Evolutionary conservation across 257 asterid genomes (phyloP).

Genomic region (Gentiana macrophylla): DNA sequence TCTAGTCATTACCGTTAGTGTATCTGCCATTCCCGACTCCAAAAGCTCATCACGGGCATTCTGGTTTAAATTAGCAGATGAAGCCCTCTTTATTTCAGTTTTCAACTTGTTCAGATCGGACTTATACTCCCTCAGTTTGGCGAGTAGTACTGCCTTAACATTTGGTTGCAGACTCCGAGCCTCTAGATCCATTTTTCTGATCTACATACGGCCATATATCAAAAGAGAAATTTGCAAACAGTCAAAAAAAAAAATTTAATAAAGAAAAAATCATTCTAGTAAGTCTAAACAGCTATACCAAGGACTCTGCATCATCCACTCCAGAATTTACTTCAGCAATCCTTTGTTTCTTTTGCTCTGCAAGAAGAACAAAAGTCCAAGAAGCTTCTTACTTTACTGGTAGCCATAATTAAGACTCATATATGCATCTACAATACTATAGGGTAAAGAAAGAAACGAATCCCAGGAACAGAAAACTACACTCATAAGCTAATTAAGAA

Average conservation of each 20-base stretch:
- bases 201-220: constrained; percentile 18
- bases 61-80: constrained; percentile 41
- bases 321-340: constrained; percentile 39
- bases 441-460: background rate
- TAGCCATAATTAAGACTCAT: too few species aligned
- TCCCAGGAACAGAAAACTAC: background rate
- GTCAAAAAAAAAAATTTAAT: background rate
- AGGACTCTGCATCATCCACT: constrained; percentile 51
- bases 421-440: too few species aligned
- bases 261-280: background rate
- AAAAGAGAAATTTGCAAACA: too few species aligned
- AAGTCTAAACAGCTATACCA: constrained; percentile 26
- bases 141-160: constrained; percentile 60
- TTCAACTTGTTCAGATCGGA: constrained; percentile 71
- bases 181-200: constrained; percentile 89
- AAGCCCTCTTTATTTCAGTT: constrained; percentile 63
- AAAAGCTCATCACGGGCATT: constrained; percentile 56
- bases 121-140: constrained; percentile 74
- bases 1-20: constrained; percentile 32
- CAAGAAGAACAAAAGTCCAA: constrained; percentile 3
- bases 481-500: background rate
- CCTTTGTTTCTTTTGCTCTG: constrained; percentile 68
- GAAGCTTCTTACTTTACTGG: background rate
- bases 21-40: constrained; percentile 68
- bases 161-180: constrained; percentile 78